Conservation (phyloP, 768 basidiomycete species). For the Boletus vermiculosoides region DNA sequence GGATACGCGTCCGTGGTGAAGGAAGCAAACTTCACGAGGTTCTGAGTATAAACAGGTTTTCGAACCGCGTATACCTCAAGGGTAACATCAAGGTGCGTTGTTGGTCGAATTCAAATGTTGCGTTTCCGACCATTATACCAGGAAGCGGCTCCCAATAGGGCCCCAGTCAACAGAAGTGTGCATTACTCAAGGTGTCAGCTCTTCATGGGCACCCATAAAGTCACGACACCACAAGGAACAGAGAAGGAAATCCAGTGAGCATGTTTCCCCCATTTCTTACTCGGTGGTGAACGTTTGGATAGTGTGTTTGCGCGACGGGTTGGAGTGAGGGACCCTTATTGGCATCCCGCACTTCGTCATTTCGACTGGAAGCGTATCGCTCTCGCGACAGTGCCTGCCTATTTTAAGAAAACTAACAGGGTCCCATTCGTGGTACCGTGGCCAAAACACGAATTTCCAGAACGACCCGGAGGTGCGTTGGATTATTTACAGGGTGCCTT, state of each 20-base stretch:
- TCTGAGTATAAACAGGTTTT: conserved; percentile 67
- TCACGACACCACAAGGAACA: conserved; percentile 33
- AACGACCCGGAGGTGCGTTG: conserved; percentile 31
- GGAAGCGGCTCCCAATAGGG: conserved; percentile 22
- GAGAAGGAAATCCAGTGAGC: conserved; percentile 47
- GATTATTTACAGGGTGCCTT: background rate
- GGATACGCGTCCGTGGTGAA: conserved; percentile 68
- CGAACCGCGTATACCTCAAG: conserved; percentile 64
- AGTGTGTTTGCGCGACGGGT: conserved; percentile 81
- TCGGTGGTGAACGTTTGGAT: background rate
- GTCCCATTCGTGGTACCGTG: conserved; percentile 57
- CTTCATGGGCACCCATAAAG: conserved; percentile 61
- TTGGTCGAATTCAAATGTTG: background rate
- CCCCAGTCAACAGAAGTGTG: conserved; percentile 38
- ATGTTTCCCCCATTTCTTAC: background rate
- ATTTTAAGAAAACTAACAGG: conserved; percentile 35
- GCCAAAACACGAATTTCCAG: conserved; percentile 54
- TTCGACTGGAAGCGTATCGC: conserved; percentile 77
- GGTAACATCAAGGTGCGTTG: conserved; percentile 33
- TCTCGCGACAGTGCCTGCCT: conserved; percentile 59
- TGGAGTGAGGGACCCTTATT: conserved; percentile 57
- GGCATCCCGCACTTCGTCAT: conserved; percentile 51
- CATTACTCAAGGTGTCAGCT: conserved; percentile 83
- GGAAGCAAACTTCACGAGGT: conserved; percentile 65
- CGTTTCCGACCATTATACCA: conserved; percentile 11